These are phyloP conservation scores for Chlamydomonas reinhardtii DNA, from an alignment of 163 green algal genomes.

Conservation along the genomic window DNA sequence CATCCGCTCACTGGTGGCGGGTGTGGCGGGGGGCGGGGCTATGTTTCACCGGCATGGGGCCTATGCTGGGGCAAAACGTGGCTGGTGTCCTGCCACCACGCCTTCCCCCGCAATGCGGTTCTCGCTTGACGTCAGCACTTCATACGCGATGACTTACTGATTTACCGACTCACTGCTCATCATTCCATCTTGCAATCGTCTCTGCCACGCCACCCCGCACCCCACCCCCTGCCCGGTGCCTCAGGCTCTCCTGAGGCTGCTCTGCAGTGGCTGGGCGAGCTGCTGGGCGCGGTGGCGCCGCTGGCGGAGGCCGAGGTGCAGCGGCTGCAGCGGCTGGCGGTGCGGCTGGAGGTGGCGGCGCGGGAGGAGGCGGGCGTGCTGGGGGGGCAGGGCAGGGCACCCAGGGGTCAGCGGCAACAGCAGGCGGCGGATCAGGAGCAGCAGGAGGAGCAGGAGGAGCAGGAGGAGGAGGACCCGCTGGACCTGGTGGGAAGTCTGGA, in stretches of 20 bases:
- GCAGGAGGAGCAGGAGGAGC: neutral
- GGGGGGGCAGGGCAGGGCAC: too few species aligned
- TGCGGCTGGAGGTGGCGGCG: neutral
- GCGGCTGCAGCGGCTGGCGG: neutral
- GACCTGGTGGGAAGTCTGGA: constrained; percentile 24
- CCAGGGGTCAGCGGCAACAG: neutral
- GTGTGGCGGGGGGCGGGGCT: too few species aligned
- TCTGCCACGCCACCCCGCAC: too few species aligned
- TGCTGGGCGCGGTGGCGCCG: constrained; percentile 19
- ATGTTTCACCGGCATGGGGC: too few species aligned
- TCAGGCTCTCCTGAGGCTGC: constrained; percentile 15
- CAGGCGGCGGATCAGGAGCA: neutral
- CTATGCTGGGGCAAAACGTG: too few species aligned
- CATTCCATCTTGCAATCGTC: too few species aligned
- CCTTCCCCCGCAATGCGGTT: too few species aligned
- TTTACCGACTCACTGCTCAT: too few species aligned
- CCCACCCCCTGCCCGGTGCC: neutral
- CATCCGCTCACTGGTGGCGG: too few species aligned
- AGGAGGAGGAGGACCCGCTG: neutral
- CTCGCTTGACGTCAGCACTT: too few species aligned
- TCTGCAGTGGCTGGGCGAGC: constrained; percentile 7
- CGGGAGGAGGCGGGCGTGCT: neutral
- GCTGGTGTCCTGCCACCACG: too few species aligned
- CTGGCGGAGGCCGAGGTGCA: constrained; percentile 30
- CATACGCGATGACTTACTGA: too few species aligned